Evolutionary conservation across 257 asterid genomes (phyloP).

Genomic region (Solanum medicagineum): DNA sequence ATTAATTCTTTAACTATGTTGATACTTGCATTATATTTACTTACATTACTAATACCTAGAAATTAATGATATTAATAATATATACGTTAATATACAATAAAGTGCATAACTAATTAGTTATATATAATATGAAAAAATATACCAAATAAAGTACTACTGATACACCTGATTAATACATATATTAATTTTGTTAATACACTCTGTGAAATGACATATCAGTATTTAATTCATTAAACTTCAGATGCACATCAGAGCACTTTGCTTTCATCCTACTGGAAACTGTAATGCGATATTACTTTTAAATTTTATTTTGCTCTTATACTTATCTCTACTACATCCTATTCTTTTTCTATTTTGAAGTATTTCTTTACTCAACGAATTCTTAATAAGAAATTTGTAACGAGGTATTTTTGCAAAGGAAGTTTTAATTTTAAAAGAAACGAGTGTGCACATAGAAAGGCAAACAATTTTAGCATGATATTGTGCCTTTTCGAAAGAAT

Average conservation of each 20-base stretch:
- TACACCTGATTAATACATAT: too few species aligned
- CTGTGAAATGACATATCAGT: too few species aligned
- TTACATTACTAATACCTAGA: too few species aligned
- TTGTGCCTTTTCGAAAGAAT: too few species aligned
- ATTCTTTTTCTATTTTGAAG: not conserved
- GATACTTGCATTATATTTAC: too few species aligned
- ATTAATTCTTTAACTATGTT: too few species aligned
- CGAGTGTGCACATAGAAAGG: not conserved
- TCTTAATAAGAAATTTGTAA: not conserved
- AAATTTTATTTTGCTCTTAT: not conserved
- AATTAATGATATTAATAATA: too few species aligned
- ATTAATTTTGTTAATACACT: too few species aligned
- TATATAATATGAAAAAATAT: too few species aligned
- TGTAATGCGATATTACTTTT: not conserved
- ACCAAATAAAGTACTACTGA: too few species aligned
- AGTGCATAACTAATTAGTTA: too few species aligned
- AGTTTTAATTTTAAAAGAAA: not conserved
- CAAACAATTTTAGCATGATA: not conserved
- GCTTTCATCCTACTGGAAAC: not conserved
- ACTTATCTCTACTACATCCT: not conserved
- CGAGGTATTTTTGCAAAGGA: not conserved
- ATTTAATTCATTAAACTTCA: not conserved
- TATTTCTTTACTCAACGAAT: not conserved
- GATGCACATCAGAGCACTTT: not conserved
- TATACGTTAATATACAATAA: too few species aligned